Percentiles rank a stretch among this genome's conserved stretches.
Conservation (phyloP, 2,329 filamentous ascomycete species). For the Aspergillus piperis region DNA sequence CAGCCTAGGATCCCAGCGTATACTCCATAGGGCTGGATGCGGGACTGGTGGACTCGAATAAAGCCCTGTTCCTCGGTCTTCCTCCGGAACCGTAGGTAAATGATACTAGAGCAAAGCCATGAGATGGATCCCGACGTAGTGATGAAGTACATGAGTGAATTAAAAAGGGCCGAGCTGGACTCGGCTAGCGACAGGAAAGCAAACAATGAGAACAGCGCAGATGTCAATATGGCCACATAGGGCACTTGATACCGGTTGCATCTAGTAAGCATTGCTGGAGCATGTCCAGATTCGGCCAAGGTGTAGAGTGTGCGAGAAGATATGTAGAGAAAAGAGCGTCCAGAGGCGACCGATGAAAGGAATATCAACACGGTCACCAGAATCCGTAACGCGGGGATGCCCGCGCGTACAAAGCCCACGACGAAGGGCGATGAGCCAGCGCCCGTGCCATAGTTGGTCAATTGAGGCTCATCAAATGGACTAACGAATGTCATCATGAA, state of each 20-base stretch:
- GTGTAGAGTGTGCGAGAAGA: slow-evolving; percentile 67
- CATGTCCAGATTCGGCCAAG: slow-evolving; percentile 64
- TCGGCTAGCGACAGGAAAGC: slow-evolving; percentile 67
- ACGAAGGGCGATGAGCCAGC: slow-evolving; percentile 53
- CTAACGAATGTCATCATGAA: slow-evolving; percentile 62
- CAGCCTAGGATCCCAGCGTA: background rate
- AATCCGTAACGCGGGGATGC: slow-evolving; percentile 62
- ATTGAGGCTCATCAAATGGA: slow-evolving; percentile 54
- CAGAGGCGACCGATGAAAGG: slow-evolving; percentile 75
- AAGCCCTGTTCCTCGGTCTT: background rate
- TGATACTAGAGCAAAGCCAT: slow-evolving; percentile 64
- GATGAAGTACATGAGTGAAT: slow-evolving; percentile 70
- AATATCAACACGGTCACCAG: slow-evolving; percentile 76
- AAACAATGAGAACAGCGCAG: slow-evolving; percentile 61
- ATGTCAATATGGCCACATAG: slow-evolving; percentile 58
- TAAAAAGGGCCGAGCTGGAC: slow-evolving; percentile 61
- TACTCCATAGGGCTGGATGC: slow-evolving; percentile 6
- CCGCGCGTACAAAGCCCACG: slow-evolving; percentile 51
- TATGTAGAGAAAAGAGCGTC: slow-evolving; percentile 74
- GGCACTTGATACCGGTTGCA: slow-evolving; percentile 65
- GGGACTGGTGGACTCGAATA: slow-evolving; percentile 1
- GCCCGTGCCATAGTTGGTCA: slow-evolving; percentile 56
- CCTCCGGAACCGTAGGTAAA: slow-evolving; percentile 49
- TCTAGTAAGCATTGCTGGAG: slow-evolving; percentile 58
- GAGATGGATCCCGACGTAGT: slow-evolving; percentile 68